Conservation (phyloP, 1,139 yeast species). For the Suhomyces terraborum region DNA sequence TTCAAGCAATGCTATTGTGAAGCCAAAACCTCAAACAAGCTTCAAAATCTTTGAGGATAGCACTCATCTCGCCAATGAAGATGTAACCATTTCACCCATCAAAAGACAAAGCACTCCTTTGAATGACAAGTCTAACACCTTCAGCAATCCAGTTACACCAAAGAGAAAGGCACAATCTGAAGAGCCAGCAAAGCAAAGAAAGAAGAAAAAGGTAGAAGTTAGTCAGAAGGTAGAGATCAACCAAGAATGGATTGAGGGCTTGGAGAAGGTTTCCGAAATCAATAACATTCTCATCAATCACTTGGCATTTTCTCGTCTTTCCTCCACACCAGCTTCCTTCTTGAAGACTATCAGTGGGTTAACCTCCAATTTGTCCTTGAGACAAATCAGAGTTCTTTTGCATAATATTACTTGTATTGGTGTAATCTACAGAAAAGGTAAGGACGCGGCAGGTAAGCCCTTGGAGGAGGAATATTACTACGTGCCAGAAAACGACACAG, state of each 20-base stretch:
- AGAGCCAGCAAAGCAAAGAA: slow-evolving; percentile 27
- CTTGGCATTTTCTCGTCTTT: slow-evolving; percentile 83
- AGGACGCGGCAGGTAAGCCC: slow-evolving; percentile 95
- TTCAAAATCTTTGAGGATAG: slow-evolving; percentile 22
- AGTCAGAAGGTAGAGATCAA: slow-evolving; percentile 26
- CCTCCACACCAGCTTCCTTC: slow-evolving; percentile 79
- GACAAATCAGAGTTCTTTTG: slow-evolving; percentile 54
- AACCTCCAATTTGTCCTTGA: slow-evolving; percentile 44
- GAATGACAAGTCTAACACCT: slow-evolving; percentile 28
- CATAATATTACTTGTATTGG: slow-evolving; percentile 66
- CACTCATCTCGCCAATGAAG: neutral
- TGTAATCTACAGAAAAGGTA: slow-evolving; percentile 81
- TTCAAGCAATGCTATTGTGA: slow-evolving; percentile 16
- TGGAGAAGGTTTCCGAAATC: slow-evolving; percentile 51
- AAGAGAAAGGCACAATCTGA: slow-evolving; percentile 33
- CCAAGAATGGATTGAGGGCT: slow-evolving; percentile 29
- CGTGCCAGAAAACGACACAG: slow-evolving; percentile 78
- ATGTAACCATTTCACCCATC: slow-evolving; percentile 8
- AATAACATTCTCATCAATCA: slow-evolving; percentile 75
- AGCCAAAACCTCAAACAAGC: slow-evolving; percentile 17
- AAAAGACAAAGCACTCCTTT: slow-evolving; percentile 26
- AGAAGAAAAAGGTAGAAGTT: slow-evolving; percentile 17
- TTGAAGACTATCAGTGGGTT: slow-evolving; percentile 61
- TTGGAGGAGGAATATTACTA: slow-evolving; percentile 93
- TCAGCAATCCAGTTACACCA: slow-evolving; percentile 20